phyloP scores from a whole-genome alignment of 129 eudicot genomes.

The Flaveria linearis region DNA sequence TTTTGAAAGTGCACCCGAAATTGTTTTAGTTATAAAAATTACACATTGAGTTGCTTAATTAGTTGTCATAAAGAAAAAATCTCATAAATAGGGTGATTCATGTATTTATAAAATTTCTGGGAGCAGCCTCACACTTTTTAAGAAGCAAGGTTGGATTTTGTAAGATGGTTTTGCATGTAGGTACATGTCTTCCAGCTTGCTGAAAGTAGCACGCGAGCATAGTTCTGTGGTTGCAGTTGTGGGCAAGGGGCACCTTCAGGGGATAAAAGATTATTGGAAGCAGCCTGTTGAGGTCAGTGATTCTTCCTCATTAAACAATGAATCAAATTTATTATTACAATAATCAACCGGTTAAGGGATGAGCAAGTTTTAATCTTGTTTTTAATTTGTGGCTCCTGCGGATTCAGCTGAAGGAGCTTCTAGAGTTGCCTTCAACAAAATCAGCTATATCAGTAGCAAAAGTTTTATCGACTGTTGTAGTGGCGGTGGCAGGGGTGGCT shows the following conservation, averaged over 20 bases:
- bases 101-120: too few relatives aligned
- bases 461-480: slow-evolving; percentile 63
- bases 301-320: neutral
- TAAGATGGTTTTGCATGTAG: slow-evolving; percentile 44
- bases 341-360: neutral
- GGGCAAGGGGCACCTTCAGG: slow-evolving; percentile 95
- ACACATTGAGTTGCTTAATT: too few relatives aligned
- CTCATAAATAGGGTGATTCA: neutral
- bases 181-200: slow-evolving; percentile 84
- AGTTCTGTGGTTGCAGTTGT: slow-evolving; percentile 98
- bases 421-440: slow-evolving; percentile 56
- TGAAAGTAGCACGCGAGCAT: slow-evolving; percentile 77
- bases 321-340: neutral
- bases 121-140: neutral
- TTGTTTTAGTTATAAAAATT: too few relatives aligned
- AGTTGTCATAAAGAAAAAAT: neutral
- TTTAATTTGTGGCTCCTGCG: slow-evolving; percentile 1
- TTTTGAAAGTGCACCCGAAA: too few relatives aligned
- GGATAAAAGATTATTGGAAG: slow-evolving; percentile 77
- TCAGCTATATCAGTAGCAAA: slow-evolving; percentile 42
- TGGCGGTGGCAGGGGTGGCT: slow-evolving; percentile 77
- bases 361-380: neutral
- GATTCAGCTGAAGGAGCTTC: slow-evolving; percentile 59
- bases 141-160: neutral
- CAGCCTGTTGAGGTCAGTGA: slow-evolving; percentile 82